Percentiles rank a stretch among this genome's conserved stretches.
phyloP scores from a whole-genome alignment of 805 yeast genomes.

The Wickerhamomyces bisporus region DNA sequence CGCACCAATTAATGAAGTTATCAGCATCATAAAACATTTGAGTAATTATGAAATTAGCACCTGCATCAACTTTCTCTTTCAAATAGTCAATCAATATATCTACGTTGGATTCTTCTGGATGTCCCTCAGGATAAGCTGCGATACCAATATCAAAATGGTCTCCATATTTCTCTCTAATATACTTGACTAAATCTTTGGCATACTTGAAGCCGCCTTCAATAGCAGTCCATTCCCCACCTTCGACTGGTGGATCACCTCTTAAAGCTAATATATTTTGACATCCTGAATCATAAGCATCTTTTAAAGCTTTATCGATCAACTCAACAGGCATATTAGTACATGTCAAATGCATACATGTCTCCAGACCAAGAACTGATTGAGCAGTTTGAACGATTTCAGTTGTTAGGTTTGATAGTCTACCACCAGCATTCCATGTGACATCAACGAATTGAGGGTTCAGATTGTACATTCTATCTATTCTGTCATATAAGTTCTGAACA shows the following conservation, averaged over 20 bases:
- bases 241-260: constrained; percentile 92
- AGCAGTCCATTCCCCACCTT: constrained; percentile 39
- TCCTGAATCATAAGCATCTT: constrained; percentile 82
- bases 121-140: constrained; percentile 97
- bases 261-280: constrained; percentile 93
- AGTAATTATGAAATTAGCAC: constrained; percentile 90
- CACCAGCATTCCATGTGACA: constrained; percentile 99
- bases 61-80: constrained; percentile 88
- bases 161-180: constrained; percentile 75
- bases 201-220: constrained; percentile 75
- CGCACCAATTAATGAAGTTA: constrained; percentile 78
- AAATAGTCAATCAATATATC: constrained; percentile 52
- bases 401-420: constrained; percentile 74
- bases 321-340: constrained; percentile 90
- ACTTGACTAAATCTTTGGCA: constrained; percentile 79
- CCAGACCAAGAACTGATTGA: constrained; percentile 84
- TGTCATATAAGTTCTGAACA: constrained; percentile 89
- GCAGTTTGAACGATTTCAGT: constrained; percentile 90
- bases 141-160: constrained; percentile 92
- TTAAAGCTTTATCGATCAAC: constrained; percentile 77
- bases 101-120: constrained; percentile 68
- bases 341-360: constrained; percentile 97
- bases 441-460: constrained; percentile 88
- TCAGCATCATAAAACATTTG: constrained; percentile 97
- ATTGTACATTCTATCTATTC: constrained; percentile 97